Evolutionary conservation across 2,329 filamentous ascomycete genomes (phyloP).

Genomic region (Exophiala calicioides): DNA sequence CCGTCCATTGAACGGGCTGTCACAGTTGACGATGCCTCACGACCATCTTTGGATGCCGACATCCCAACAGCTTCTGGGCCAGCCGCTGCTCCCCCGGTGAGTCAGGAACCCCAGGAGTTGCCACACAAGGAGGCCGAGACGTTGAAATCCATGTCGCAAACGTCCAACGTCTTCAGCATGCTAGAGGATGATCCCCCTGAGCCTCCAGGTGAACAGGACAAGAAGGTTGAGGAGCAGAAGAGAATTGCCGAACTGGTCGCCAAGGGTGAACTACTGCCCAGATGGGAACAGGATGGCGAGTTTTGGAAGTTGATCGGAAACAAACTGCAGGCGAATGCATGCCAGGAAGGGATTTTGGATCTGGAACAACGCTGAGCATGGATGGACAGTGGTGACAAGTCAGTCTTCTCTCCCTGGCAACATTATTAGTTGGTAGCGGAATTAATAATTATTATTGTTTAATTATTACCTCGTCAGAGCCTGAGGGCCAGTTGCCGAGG

Average conservation of each 20-base stretch:
- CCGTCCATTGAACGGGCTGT: background rate
- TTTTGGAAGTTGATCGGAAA: constrained; percentile 64
- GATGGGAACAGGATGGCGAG: constrained; percentile 43
- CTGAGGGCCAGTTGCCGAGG: too few species aligned
- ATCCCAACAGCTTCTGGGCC: background rate
- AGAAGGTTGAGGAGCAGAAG: constrained; percentile 11
- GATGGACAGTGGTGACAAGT: too few species aligned
- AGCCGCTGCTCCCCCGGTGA: constrained; percentile 12
- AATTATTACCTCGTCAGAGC: too few species aligned
- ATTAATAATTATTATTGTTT: too few species aligned
- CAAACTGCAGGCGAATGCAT: constrained; percentile 62
- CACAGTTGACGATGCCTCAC: too few species aligned
- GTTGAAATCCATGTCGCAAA: constrained; percentile 17
- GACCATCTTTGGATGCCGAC: too few species aligned
- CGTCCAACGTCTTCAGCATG: constrained; percentile 24
- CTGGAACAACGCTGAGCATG: constrained; percentile 6
- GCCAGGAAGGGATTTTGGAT: constrained; percentile 52
- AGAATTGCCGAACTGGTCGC: constrained; percentile 32
- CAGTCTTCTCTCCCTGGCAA: too few species aligned
- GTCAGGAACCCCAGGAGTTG: background rate
- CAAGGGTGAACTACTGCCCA: constrained; percentile 52
- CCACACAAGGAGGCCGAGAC: constrained; percentile 12
- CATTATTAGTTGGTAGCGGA: too few species aligned
- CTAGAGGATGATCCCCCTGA: constrained; percentile 18
- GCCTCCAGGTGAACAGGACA: constrained; percentile 5